Evolutionary conservation across 352 stramenopile species (phyloP), one percentile per base, ranked within the genome.

Genomic region (Phytophthora lateralis): DNA sequence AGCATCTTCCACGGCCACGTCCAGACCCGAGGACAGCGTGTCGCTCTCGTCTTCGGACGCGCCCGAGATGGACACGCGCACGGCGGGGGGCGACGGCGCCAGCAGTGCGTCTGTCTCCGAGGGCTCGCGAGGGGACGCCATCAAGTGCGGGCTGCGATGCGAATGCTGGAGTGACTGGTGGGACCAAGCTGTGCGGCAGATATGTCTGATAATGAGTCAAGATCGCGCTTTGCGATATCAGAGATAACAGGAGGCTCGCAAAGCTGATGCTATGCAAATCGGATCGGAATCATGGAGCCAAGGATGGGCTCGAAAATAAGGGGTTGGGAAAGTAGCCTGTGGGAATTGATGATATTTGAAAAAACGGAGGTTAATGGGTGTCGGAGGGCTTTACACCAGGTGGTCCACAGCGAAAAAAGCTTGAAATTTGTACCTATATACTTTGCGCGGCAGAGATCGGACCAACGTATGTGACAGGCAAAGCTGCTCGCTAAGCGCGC

Each of bases 51-150:
- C 35, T 27, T 74, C 71, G 18, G 35, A 34, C 14, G 41, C 27
- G 6, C 21, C 27, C 11, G 55, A 59, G 49, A 63, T 46, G 44
- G 46, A 49, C 20, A 72, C 57, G 32, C 29, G 52, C 54, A 74
- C 60, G 14, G 50, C 41, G 8, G 53, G 21, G 12, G 46, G 55
- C 6, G 69, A 54, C 14, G 48, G 49, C 24, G 51, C 37, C 48
- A 85, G 61, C 59, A 85, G 63, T 39, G 78, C 71, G 54, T 84
- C 68, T 39, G 73, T 82, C 66, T 85, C 75, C 29, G 55, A 74
- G 2, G 71, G 32, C 37, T 81, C 65, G 12, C 42, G 50, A 3
- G 68, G 54, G 20, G 63, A 67, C 38, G 54, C 71, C 70, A 85
- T 81, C 1, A 45, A 44, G 12, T 37, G 53, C 12, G 27, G 9